These are phyloP conservation scores for Heliosperma pusillum DNA, from an alignment of 148 eudicot genomes.

Conservation along the genomic window DNA sequence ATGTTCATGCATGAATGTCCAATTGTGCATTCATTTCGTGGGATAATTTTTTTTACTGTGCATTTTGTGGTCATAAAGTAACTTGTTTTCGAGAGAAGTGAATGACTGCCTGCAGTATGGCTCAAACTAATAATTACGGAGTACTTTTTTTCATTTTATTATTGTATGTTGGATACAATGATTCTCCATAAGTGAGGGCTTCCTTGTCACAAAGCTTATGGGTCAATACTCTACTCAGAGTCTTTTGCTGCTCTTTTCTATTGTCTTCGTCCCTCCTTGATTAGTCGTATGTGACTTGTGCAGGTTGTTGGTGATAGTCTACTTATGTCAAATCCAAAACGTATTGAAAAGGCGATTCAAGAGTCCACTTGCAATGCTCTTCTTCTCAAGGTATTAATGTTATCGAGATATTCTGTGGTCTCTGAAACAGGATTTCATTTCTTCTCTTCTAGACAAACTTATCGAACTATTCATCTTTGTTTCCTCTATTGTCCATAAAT, in stretches of 20 bases:
- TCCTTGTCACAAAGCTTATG: conserved; percentile 3
- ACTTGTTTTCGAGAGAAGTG: background rate
- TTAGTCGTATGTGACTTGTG: conserved; percentile 26
- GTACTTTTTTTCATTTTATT: background rate
- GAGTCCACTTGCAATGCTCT: conserved; percentile 91
- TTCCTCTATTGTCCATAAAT: background rate
- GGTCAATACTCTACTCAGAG: background rate
- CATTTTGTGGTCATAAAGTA: background rate
- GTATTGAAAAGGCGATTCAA: conserved; percentile 79
- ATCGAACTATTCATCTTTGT: background rate
- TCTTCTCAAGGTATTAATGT: conserved; percentile 69
- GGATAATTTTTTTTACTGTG: background rate
- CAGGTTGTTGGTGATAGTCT: conserved; percentile 94
- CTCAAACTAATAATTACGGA: background rate
- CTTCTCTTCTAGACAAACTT: background rate
- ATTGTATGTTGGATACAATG: background rate
- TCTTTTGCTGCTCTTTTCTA: conserved; percentile 6
- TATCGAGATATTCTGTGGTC: background rate
- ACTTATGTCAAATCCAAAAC: conserved; percentile 85
- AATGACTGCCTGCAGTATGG: background rate
- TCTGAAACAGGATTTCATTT: background rate
- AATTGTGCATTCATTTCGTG: background rate
- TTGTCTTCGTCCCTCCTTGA: conserved; percentile 1
- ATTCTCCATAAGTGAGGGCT: background rate
- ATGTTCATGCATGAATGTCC: conserved; percentile 6